Evolutionary conservation across 805 yeast genomes (phyloP), one percentile per base, ranked within the genome.

Genomic region (Metschnikowia cubensis): DNA sequence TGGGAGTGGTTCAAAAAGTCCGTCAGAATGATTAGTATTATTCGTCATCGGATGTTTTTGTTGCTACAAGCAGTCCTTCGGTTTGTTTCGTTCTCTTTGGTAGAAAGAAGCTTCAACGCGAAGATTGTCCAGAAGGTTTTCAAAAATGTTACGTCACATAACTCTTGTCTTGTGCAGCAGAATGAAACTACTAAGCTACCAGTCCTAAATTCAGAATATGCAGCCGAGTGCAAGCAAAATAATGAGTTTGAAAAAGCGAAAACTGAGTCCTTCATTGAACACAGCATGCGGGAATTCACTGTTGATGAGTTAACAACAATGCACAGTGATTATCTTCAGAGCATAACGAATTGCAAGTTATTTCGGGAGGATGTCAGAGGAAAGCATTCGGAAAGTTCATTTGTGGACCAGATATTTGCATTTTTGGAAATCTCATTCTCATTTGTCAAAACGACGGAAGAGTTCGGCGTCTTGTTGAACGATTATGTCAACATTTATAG

Each of bases 21-120:
- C 2, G 64, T 66, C 52, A 65, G 68, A 40, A 67, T 67, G 22
- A 58, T 71, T 25, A 71, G 69, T 54, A 57, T 73, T 40, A 63
- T 73, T 0, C 66, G 79, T 45, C 69, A 60, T 57, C 71, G 66
- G 55, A 68, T 70, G 52, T 63, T 68, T 20, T 70, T 71, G 44
- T 76, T 80, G 50, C 60, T 81, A 29, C 70, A 69, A 43, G 63
- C 65, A 1, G 52, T 81, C 4, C 58, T 70, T 25, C 66, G 66
- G 33, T 78, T 71, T 53, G 66, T 80, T 17, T 69, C 76, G 17
- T 70, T 63, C 53, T 81, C 78, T 48, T 63, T 80, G 15, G 76
- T 80, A 34, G 82, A 79, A 35, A 60, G 62, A 21, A 74, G 66
- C 49, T 73, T 66, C 49, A 51, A 67, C 15, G 52, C 54, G 32